Percentiles rank a stretch among this genome's conserved stretches.
phyloP scores from a whole-genome alignment of 306 rosid species.

The Begonia loranthoides region DNA sequence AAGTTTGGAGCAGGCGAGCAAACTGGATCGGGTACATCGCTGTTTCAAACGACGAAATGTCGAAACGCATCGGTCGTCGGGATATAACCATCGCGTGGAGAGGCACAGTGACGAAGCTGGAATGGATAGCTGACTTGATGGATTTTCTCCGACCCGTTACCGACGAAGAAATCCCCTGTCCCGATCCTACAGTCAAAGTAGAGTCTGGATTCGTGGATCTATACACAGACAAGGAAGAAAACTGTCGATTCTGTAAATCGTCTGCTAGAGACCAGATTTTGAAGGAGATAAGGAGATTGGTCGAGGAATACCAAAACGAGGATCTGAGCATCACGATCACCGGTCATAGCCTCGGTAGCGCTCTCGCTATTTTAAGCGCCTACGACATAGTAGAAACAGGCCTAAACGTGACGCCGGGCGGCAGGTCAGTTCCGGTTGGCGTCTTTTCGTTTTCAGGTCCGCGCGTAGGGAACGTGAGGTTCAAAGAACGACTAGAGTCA shows the following conservation, averaged over 20 bases:
- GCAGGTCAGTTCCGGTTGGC: constrained; percentile 16
- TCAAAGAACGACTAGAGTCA: constrained; percentile 46
- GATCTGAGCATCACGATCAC: constrained; percentile 43
- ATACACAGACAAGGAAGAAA: constrained; percentile 39
- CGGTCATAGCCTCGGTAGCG: constrained; percentile 54
- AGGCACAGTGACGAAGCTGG: constrained; percentile 59
- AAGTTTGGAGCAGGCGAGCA: constrained; percentile 58
- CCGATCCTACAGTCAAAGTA: constrained; percentile 32
- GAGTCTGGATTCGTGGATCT: constrained; percentile 50
- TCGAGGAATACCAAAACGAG: constrained; percentile 25
- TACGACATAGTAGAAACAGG: constrained; percentile 47
- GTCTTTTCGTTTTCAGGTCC: constrained; percentile 56
- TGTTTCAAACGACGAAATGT: constrained; percentile 19
- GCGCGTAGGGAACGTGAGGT: constrained; percentile 44
- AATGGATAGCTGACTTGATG: constrained; percentile 53
- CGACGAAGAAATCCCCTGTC: constrained; percentile 4
- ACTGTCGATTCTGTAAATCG: constrained; percentile 32
- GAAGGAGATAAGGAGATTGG: constrained; percentile 32
- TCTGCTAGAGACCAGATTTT: constrained; percentile 58
- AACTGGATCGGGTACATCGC: constrained; percentile 76
- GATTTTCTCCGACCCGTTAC: constrained; percentile 27
- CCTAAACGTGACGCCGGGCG: constrained; percentile 8
- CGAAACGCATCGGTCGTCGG: constrained; percentile 37
- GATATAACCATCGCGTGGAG: constrained; percentile 60
- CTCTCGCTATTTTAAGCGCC: constrained; percentile 35